These are phyloP conservation scores for Scutellaria barbata DNA, from an alignment of 257 asterid genomes.

Conservation along the genomic window DNA sequence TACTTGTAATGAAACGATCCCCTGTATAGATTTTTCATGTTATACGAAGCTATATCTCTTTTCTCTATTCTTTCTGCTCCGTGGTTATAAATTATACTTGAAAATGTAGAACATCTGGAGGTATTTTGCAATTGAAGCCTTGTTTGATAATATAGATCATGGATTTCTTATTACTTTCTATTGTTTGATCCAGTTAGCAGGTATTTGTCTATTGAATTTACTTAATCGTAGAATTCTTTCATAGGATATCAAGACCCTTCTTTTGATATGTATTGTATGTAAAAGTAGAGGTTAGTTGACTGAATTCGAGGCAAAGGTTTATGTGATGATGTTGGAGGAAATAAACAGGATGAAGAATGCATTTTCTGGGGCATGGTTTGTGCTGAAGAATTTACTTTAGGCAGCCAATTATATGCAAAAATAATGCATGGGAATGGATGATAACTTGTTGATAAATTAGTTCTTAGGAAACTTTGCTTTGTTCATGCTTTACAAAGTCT, in stretches of 20 bases:
- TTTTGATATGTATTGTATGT: not conserved
- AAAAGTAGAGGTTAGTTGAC: not conserved
- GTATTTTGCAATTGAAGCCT: conserved; percentile 25
- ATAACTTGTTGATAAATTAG: not conserved
- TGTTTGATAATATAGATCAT: conserved; percentile 4
- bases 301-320: not conserved
- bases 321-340: conserved; percentile 3
- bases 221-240: conserved; percentile 4
- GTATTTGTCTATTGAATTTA: not conserved
- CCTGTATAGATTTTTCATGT: conserved; percentile 39
- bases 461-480: not conserved
- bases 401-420: not conserved
- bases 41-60: conserved; percentile 28
- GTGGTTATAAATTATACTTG: conserved; percentile 8
- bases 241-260: not conserved
- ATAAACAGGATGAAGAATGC: conserved; percentile 3
- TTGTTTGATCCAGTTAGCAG: conserved; percentile 23
- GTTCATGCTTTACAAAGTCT: not conserved
- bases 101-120: conserved; percentile 24
- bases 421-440: not conserved
- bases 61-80: not conserved
- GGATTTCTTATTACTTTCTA: conserved; percentile 9
- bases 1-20: conserved; percentile 29
- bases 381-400: not conserved
- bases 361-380: conserved; percentile 6